phyloP scores from a whole-genome alignment of 2,329 filamentous ascomycete species.

The Tricladium varicosporioides region DNA sequence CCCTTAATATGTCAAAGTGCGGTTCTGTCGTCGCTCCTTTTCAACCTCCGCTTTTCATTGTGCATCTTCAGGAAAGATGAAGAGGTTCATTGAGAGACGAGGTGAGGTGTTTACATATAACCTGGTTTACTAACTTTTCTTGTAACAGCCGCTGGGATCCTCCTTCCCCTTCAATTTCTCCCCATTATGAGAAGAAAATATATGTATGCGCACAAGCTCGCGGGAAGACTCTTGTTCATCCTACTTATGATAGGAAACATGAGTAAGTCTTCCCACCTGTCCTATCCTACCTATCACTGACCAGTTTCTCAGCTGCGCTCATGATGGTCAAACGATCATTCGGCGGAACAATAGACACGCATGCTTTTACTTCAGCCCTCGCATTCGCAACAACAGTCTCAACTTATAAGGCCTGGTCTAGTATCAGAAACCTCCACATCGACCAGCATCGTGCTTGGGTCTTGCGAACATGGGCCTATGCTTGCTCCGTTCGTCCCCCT shows the following conservation, averaged over 20 bases:
- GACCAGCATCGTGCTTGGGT: slow-evolving; percentile 14
- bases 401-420: slow-evolving; percentile 8
- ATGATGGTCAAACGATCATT: slow-evolving; percentile 4
- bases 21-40: too few species aligned
- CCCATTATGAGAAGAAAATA: slow-evolving; percentile 14
- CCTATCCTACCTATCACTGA: not conserved
- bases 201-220: slow-evolving; percentile 5
- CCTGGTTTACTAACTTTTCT: not conserved
- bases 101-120: not conserved
- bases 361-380: not conserved
- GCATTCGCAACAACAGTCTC: not conserved
- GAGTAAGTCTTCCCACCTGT: slow-evolving; percentile 5
- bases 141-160: slow-evolving; percentile 14
- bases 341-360: slow-evolving; percentile 11
- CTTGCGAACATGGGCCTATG: slow-evolving; percentile 11
- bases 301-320: slow-evolving; percentile 6
- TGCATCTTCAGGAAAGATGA: too few species aligned
- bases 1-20: too few species aligned
- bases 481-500: slow-evolving; percentile 5
- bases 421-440: slow-evolving; percentile 6
- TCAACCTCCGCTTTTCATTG: too few species aligned
- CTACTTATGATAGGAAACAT: slow-evolving; percentile 13
- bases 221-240: slow-evolving; percentile 8
- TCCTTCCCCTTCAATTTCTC: slow-evolving; percentile 16
- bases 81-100: not conserved